Evolutionary conservation across 495 filamentous ascomycete genomes (phyloP).

Genomic region (Hyaloscypha finlandica): DNA sequence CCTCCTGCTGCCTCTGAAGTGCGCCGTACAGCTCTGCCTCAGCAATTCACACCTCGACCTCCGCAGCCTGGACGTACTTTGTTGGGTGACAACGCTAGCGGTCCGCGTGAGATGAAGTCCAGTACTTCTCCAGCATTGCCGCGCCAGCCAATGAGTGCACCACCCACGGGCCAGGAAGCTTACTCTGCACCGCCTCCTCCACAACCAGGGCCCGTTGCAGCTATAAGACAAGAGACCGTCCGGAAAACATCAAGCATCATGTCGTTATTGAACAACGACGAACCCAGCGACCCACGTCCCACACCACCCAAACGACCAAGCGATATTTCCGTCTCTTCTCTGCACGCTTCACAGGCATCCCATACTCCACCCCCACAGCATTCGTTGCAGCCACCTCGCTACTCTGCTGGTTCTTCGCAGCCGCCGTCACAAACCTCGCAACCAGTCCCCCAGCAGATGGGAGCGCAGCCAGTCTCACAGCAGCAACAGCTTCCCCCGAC

Average conservation of each 20-base stretch:
- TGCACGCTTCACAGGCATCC: constrained; percentile 25
- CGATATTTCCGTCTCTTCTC: constrained; percentile 18
- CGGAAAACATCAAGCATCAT: constrained; percentile 60
- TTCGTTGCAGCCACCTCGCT: constrained; percentile 24
- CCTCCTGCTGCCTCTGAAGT: constrained; percentile 5
- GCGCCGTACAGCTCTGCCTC: constrained; percentile 19
- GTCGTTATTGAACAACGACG: constrained; percentile 56
- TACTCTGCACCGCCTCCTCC: constrained; percentile 21
- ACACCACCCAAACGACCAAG: constrained; percentile 46
- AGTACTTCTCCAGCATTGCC: constrained; percentile 28
- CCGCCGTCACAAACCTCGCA: constrained; percentile 13
- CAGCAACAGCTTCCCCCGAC: constrained; percentile 36
- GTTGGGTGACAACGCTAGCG: constrained; percentile 21
- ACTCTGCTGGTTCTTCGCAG: constrained; percentile 18
- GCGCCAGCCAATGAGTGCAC: constrained; percentile 26
- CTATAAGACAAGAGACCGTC: constrained; percentile 46
- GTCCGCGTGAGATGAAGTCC: constrained; percentile 21
- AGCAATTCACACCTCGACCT: constrained; percentile 26
- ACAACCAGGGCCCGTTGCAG: constrained; percentile 42
- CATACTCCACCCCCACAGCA: constrained; percentile 27
- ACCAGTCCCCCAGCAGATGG: constrained; percentile 22
- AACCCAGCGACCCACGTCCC: constrained; percentile 53
- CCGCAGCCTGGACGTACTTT: constrained; percentile 22
- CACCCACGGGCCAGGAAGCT: constrained; percentile 24
- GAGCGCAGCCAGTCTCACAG: constrained; percentile 8